Base-by-base conservation (phyloP, 257 asterid genomes). In the Nicotiana sylvestris region DNA sequence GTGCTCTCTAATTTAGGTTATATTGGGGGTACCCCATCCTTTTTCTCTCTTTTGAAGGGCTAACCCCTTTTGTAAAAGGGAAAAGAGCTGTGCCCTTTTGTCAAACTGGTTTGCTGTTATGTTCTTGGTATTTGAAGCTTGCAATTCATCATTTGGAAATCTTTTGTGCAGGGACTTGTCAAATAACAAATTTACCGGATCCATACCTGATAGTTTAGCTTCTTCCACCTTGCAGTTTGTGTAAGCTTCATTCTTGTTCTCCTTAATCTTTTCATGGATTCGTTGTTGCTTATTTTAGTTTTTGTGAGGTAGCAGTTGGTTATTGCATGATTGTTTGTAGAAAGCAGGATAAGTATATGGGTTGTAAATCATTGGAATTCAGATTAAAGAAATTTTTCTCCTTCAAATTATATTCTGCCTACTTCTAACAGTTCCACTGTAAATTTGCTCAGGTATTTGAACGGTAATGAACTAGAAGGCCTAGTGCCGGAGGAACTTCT, bases 401-500 rank as follows among this genome's bases (percentile, higher is more conserved):
- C 2, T 49, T 13, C 25, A 3, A 25, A 13, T 16, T 25, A 15
- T n/a, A 13, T 76, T 76, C 80, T 29, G 17, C 46, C 16, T 76
- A 27, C 43, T 51, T 51, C 80, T 51, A 51, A 76, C 29, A 76
- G 80, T 76, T 51, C 0, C 49, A 29, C 46, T 29, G 17, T 76
- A 35, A 66, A 78, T 49, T 58, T 86, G 32, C 32, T 80, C 88
- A 92, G 97, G 89, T 65, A 90, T 67, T 86, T 96, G 93, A 93
- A 96, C 78, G 91, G 84, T 74, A 96, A 96, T 86, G 85, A 81
- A 70, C 87, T 96, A 86, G 93, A 87, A 87, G 98, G 99, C 29
- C 93, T 82, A 88, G 99, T 96, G 46, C 97, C 98, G 0, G 95
- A 90, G 88, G 95, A 90, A 62, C 95, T 96, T 78, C 93, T 90